Evolutionary conservation across 768 basidiomycete genomes (phyloP).

Genomic region (Panus rudis): DNA sequence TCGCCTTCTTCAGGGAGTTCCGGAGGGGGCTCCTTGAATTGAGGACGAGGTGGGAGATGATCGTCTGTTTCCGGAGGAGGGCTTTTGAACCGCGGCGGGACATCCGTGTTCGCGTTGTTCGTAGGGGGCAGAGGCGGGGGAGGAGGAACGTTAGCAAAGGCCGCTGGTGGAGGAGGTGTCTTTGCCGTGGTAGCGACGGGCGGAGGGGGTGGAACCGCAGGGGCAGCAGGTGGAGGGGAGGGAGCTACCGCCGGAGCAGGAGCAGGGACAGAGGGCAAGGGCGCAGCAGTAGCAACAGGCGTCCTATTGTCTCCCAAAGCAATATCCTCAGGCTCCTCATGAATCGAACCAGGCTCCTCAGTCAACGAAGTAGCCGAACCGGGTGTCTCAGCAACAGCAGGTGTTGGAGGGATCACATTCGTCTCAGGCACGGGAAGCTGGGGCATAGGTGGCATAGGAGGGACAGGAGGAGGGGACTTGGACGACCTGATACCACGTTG

Average conservation of each 20-base stretch:
- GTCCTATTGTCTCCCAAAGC: not conserved
- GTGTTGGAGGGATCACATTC: no score
- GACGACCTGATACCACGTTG: slow-evolving; percentile 21
- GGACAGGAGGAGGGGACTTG: slow-evolving; percentile 16
- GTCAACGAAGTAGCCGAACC: slow-evolving; percentile 2
- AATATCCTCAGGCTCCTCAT: slow-evolving; percentile 13
- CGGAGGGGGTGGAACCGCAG: slow-evolving; percentile 12
- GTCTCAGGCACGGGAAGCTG: slow-evolving; percentile 10
- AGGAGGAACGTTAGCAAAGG: not conserved
- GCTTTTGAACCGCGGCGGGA: slow-evolving; percentile 50
- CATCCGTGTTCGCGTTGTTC: slow-evolving; percentile 12
- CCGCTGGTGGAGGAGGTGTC: no score
- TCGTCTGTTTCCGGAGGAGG: slow-evolving; percentile 53
- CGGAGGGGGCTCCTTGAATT: slow-evolving; percentile 32
- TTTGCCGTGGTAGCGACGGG: slow-evolving; percentile 4
- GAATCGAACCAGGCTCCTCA: slow-evolving; percentile 13
- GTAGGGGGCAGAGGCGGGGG: slow-evolving; percentile 8
- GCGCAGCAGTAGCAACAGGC: not conserved
- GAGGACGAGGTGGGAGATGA: slow-evolving; percentile 35
- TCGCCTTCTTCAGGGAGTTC: slow-evolving; percentile 10
- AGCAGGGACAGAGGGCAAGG: slow-evolving; percentile 16
- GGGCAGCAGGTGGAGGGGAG: slow-evolving; percentile 15
- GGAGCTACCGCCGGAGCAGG: slow-evolving; percentile 24
- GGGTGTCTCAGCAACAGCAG: not conserved
- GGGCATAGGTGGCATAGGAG: slow-evolving; percentile 8